These are phyloP conservation scores for Colletotrichum musicola DNA, from an alignment of 2,329 filamentous ascomycete genomes.

Conservation along the genomic window DNA sequence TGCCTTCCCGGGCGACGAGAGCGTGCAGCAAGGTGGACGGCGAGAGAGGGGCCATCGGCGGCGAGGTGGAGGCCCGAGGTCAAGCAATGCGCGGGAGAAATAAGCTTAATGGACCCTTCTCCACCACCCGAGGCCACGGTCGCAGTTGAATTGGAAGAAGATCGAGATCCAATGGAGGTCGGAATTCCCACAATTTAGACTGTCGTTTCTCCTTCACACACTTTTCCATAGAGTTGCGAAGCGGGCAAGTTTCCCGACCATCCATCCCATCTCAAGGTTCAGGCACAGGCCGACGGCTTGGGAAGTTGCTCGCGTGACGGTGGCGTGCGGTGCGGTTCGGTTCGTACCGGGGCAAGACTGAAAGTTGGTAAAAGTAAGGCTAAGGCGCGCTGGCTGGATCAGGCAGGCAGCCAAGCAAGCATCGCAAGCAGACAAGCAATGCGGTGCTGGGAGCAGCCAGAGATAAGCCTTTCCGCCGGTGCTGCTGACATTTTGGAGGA, in stretches of 20 bases:
- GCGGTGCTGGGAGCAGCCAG: background rate
- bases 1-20: conserved; percentile 9
- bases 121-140: background rate
- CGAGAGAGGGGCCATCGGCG: conserved; percentile 15
- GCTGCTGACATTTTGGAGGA: conserved; percentile 18
- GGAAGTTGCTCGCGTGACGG: conserved; percentile 14
- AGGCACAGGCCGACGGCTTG: background rate
- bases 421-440: background rate
- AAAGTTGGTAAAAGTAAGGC: too few relatives aligned
- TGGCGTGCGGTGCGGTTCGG: background rate
- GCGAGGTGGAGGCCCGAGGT: background rate
- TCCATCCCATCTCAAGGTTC: conserved; percentile 1
- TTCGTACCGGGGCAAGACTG: background rate
- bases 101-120: conserved; percentile 2
- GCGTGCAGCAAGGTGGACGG: conserved; percentile 7
- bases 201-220: conserved; percentile 1
- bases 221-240: background rate
- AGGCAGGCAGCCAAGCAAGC: background rate
- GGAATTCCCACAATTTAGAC: conserved; percentile 5
- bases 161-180: background rate
- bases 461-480: background rate
- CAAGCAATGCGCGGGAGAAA: background rate
- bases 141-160: background rate
- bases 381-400: background rate
- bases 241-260: conserved; percentile 3